phyloP scores from a whole-genome alignment of 495 filamentous ascomycete genomes.

The Cercophora scortea region DNA sequence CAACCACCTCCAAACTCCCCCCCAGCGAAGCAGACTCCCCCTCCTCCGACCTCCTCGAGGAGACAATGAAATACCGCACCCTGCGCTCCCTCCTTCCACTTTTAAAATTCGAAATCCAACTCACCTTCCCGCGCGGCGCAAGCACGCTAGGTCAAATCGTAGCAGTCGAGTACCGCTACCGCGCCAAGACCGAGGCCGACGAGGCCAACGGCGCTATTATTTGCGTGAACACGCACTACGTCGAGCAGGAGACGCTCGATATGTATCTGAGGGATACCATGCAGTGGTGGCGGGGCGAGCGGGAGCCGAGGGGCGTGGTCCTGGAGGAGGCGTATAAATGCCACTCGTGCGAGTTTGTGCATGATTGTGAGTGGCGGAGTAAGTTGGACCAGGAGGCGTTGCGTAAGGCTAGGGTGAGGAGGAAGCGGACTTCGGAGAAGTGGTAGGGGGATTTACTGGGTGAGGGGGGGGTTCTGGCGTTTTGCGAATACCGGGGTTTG shows the following conservation, averaged over 20 bases:
- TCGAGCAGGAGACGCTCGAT: slow-evolving; percentile 54
- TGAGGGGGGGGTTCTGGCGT: no score
- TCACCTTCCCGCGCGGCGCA: slow-evolving; percentile 46
- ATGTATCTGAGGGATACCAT: slow-evolving; percentile 61
- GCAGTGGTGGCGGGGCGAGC: slow-evolving; percentile 80
- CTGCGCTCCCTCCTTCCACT: slow-evolving; percentile 32
- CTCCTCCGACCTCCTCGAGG: not conserved
- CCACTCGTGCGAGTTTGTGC: slow-evolving; percentile 47
- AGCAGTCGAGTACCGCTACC: slow-evolving; percentile 54
- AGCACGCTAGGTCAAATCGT: slow-evolving; percentile 48
- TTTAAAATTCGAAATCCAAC: slow-evolving; percentile 40
- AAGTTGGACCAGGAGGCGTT: slow-evolving; percentile 23
- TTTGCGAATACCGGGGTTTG: no score
- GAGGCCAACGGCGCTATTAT: slow-evolving; percentile 36
- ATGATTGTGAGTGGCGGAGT: slow-evolving; percentile 45
- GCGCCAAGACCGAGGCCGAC: slow-evolving; percentile 27
- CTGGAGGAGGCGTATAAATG: slow-evolving; percentile 92
- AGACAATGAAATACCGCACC: slow-evolving; percentile 25
- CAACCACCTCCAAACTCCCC: slow-evolving; percentile 14
- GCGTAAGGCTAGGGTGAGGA: slow-evolving; percentile 1
- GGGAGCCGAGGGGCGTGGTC: slow-evolving; percentile 69
- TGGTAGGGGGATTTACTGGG: no score
- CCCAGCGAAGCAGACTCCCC: not conserved
- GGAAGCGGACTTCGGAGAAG: no score
- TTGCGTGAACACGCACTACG: slow-evolving; percentile 60